A percentile compares a stretch with the other conserved stretches of the same genome.
Evolutionary conservation across 2,329 filamentous ascomycete species (phyloP).

Genomic region (Sarocladium brachiariae): DNA sequence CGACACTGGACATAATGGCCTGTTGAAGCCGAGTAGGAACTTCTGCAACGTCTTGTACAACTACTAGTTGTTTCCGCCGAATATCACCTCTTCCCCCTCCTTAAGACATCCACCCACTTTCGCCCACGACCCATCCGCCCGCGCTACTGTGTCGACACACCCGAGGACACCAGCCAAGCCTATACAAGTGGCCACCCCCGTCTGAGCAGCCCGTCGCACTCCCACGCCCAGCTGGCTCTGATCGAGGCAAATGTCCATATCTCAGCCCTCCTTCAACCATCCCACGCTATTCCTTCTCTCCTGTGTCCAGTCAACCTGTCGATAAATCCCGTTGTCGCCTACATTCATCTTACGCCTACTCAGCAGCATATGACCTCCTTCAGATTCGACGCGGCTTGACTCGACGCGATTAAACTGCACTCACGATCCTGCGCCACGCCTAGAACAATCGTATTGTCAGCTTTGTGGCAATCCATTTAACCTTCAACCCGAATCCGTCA

Average conservation of each 20-base stretch:
- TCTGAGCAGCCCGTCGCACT: background rate
- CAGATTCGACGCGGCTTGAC: too few species aligned
- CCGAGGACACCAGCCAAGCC: background rate
- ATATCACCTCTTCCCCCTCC: too few species aligned
- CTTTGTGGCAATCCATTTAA: too few species aligned
- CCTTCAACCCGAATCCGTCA: background rate
- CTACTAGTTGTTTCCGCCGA: too few species aligned
- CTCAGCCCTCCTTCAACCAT: background rate
- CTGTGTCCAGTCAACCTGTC: background rate
- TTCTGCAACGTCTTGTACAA: too few species aligned
- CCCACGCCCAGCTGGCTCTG: background rate
- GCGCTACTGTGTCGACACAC: constrained; percentile 1
- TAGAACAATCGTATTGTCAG: background rate
- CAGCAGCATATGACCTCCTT: too few species aligned
- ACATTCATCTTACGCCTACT: background rate
- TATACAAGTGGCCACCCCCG: constrained; percentile 6
- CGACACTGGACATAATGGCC: background rate
- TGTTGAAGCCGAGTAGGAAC: too few species aligned
- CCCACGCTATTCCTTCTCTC: background rate
- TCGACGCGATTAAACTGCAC: too few species aligned
- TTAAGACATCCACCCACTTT: too few species aligned
- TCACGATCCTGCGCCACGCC: background rate
- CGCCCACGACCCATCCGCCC: background rate
- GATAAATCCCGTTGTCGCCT: background rate
- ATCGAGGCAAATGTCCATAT: background rate